Evolutionary conservation across 1,284 basidiomycete species (phyloP), one percentile per base, ranked within the genome.

Genomic region (Ceratobasidium theobromae): DNA sequence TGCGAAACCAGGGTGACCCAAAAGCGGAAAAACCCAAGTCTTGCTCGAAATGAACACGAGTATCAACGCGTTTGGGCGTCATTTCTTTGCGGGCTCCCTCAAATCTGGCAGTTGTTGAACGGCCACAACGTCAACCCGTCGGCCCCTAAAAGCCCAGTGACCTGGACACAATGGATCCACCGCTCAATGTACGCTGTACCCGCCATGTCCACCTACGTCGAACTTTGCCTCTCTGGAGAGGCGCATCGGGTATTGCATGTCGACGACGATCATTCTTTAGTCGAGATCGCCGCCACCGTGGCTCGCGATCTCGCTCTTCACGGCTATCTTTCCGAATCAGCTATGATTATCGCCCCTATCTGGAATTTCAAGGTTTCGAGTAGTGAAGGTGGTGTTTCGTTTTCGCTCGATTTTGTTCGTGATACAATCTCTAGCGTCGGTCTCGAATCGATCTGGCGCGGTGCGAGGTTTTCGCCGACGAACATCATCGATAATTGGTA

Each of bases 381-480:
- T 16, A 12, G 25, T 5, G 28, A n/a, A 3, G 11, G 23, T 4
- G 28, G 18, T 27, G 9, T 1, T 16, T 8, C 38, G 9, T 58
- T 58, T 28, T 58, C 55, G 4, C 55, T 32, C 21, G 43, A 45
- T 48, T 58, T 58, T 33, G 55, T 58, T 30, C 55, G 55, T n/a
- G 30, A 58, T 25, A 33, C 55, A 33, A 32, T 58, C 11, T 45
- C 40, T 32, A 3, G 4, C 5, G 40, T 41, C 25, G 55, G 55
- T 27, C 27, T 58, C 9, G 55, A 46, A 16, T 45, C 48, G 32
- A 41, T 58, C 23, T 58, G 55, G 55, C 30, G 30, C 4, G 43
- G 27, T 2, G 40, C 55, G 25, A 48, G 48, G 1, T 48, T 45
- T 25, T 25, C 30, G 14, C 55, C 55, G 3, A 28, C 28, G 18